Conservation (phyloP, 805 yeast genomes). For the Nakazawaea ishiwadae region DNA sequence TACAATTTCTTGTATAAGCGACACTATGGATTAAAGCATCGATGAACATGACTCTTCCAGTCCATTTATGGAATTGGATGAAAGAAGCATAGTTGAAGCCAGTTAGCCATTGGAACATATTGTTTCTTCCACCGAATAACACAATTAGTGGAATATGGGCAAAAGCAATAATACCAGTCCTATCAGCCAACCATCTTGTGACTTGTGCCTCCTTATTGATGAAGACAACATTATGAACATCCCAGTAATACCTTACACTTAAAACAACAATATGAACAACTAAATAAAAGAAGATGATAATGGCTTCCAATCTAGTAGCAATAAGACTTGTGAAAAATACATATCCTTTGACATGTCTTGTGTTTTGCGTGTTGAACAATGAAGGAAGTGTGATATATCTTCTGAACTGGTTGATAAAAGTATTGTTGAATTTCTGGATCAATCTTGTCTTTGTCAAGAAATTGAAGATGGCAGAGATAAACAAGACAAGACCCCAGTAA, state of each 20-base stretch:
- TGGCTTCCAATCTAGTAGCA: constrained; percentile 30
- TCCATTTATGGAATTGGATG: constrained; percentile 61
- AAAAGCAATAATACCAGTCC: constrained; percentile 39
- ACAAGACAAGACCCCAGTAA: constrained; percentile 36
- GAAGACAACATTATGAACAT: constrained; percentile 7
- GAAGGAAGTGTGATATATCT: constrained; percentile 37
- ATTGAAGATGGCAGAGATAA: constrained; percentile 29
- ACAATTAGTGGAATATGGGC: constrained; percentile 35
- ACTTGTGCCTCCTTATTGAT: neutral
- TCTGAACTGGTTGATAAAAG: constrained; percentile 28
- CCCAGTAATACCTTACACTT: constrained; percentile 15
- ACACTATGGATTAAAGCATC: constrained; percentile 36
- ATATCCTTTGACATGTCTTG: constrained; percentile 8
- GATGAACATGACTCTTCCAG: constrained; percentile 45
- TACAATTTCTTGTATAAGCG: constrained; percentile 23
- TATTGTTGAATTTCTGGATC: constrained; percentile 27
- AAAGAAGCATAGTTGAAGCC: constrained; percentile 39
- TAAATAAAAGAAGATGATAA: constrained; percentile 23
- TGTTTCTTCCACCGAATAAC: constrained; percentile 46
- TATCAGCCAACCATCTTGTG: constrained; percentile 14
- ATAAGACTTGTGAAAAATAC: constrained; percentile 17
- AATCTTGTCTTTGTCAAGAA: constrained; percentile 23
- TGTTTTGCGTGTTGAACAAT: constrained; percentile 17
- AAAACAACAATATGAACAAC: constrained; percentile 21
- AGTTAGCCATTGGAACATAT: constrained; percentile 36